Evolutionary conservation across 140 eudicot species (phyloP).

Genomic region (Ambrosia hybrid): DNA sequence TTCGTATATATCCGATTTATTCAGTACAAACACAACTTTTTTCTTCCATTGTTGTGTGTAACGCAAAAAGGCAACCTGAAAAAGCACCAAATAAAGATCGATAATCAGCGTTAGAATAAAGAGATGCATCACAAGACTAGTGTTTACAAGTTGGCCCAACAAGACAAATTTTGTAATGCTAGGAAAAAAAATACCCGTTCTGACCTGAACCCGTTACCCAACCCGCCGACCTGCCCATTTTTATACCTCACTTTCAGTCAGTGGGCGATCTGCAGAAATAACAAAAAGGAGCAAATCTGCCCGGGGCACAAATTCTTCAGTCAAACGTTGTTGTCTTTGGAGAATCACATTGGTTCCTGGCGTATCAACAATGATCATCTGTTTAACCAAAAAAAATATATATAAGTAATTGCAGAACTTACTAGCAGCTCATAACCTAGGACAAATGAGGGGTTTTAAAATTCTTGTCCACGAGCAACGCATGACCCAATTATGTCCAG

Average conservation of each 20-base stretch:
- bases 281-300: constrained; percentile 95
- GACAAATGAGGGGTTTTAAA: not conserved
- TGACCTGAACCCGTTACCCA: not conserved
- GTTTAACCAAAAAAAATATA: constrained; percentile 22
- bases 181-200: not conserved
- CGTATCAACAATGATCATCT: constrained; percentile 95
- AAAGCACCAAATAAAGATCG: constrained; percentile 21
- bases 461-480: not conserved
- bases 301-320: constrained; percentile 98
- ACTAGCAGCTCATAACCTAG: not conserved
- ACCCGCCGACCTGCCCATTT: not conserved
- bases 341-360: constrained; percentile 99
- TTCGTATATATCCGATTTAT: constrained; percentile 78
- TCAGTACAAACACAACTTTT: constrained; percentile 81
- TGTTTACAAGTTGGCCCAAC: not conserved
- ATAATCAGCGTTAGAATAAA: constrained; percentile 15
- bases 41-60: constrained; percentile 98
- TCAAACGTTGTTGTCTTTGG: constrained; percentile 92
- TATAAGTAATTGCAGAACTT: not conserved
- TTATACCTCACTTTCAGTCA: constrained; percentile 93
- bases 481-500: not conserved
- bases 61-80: constrained; percentile 81
- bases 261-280: constrained; percentile 93
- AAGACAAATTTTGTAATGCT: not conserved
- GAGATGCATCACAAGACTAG: not conserved